Evolutionary conservation across 768 basidiomycete genomes (phyloP).

Genomic region (Boletales sp.): DNA sequence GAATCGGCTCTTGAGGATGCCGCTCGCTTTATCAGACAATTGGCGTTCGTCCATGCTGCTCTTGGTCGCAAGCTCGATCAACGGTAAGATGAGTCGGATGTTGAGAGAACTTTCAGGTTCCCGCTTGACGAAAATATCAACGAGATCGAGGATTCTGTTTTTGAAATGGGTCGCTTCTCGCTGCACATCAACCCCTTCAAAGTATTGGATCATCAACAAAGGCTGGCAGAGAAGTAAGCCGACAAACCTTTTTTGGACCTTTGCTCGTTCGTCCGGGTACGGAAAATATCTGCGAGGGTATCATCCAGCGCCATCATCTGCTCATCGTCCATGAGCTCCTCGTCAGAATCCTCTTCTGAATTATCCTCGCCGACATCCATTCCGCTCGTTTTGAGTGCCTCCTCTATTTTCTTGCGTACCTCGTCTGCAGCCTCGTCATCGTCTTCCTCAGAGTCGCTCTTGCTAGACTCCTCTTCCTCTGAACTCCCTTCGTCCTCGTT

Average conservation of each 20-base stretch:
- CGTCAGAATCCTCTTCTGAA: slow-evolving; percentile 49
- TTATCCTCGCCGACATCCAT: slow-evolving; percentile 51
- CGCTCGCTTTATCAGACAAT: slow-evolving; percentile 82
- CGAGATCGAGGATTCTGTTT: slow-evolving; percentile 91
- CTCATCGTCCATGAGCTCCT: slow-evolving; percentile 89
- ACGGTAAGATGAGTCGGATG: slow-evolving; percentile 65
- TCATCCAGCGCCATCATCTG: slow-evolving; percentile 98
- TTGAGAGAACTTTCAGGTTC: slow-evolving; percentile 71
- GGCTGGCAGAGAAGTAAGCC: not conserved
- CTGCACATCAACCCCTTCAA: slow-evolving; percentile 61
- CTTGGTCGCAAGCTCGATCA: slow-evolving; percentile 69
- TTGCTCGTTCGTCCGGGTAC: slow-evolving; percentile 56
- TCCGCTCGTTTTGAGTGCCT: slow-evolving; percentile 58
- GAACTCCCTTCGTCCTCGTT: slow-evolving; percentile 35
- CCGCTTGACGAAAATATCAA: slow-evolving; percentile 79
- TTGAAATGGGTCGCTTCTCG: slow-evolving; percentile 95
- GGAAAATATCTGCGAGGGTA: slow-evolving; percentile 86
- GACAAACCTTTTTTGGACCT: slow-evolving; percentile 63
- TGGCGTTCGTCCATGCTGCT: slow-evolving; percentile 78
- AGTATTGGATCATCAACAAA: not conserved
- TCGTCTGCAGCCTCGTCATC: slow-evolving; percentile 46
- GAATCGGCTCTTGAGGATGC: slow-evolving; percentile 71
- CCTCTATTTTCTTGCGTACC: slow-evolving; percentile 65
- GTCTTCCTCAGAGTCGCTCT: slow-evolving; percentile 42
- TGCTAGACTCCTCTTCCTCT: slow-evolving; percentile 31